phyloP scores from a whole-genome alignment of 805 yeast genomes.

The Saccharomycopsis fodiens region DNA sequence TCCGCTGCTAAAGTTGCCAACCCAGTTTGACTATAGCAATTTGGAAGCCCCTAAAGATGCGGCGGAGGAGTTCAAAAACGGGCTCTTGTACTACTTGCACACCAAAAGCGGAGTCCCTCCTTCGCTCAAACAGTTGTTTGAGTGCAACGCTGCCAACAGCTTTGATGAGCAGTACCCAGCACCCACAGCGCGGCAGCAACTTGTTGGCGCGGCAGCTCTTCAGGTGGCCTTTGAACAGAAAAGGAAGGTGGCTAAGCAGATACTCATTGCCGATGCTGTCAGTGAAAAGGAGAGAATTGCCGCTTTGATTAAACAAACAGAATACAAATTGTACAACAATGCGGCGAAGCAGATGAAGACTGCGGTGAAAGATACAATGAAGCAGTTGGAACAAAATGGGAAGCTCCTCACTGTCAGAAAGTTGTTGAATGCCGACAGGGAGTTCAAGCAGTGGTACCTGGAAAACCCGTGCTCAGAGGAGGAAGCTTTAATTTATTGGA shows the following conservation, averaged over 20 bases:
- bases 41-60: slow-evolving; percentile 29
- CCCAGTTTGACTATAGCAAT: slow-evolving; percentile 14
- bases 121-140: slow-evolving; percentile 27
- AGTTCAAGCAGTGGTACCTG: slow-evolving; percentile 28
- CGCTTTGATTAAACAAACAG: neutral
- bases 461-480: slow-evolving; percentile 2
- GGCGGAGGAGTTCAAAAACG: slow-evolving; percentile 10
- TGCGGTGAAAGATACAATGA: slow-evolving; percentile 38
- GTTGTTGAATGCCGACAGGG: slow-evolving; percentile 46
- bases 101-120: slow-evolving; percentile 11
- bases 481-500: neutral
- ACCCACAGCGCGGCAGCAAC: slow-evolving; percentile 36
- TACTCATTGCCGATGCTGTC: neutral
- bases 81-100: slow-evolving; percentile 16
- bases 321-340: slow-evolving; percentile 39
- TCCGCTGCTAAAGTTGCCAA: slow-evolving; percentile 24
- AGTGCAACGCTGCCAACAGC: slow-evolving; percentile 31
- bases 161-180: slow-evolving; percentile 26
- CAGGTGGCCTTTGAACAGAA: slow-evolving; percentile 46
- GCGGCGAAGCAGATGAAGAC: slow-evolving; percentile 38
- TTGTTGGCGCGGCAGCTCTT: slow-evolving; percentile 55
- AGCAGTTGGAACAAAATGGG: slow-evolving; percentile 24
- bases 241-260: neutral
- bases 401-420: slow-evolving; percentile 54
- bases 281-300: neutral